A percentile compares a stretch with the other conserved stretches of the same genome.
phyloP scores from a whole-genome alignment of 345 rosid genomes.

The Erodium maritimum region DNA sequence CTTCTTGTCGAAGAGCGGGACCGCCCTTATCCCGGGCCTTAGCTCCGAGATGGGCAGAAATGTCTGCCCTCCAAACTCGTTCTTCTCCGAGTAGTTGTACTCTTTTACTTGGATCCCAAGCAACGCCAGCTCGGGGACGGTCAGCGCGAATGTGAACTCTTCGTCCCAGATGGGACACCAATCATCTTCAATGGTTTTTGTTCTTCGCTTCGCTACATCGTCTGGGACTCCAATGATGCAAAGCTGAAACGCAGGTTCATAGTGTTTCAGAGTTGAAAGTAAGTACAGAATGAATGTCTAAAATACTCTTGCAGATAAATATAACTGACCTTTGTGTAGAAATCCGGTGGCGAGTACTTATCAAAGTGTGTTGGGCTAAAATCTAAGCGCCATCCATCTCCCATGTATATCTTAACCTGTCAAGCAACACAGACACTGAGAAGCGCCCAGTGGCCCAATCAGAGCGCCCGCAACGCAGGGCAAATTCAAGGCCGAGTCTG shows the following conservation, averaged over 20 bases:
- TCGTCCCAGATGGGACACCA: conserved; percentile 86
- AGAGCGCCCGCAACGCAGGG: no score
- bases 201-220: conserved; percentile 57
- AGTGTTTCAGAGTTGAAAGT: no score
- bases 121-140: conserved; percentile 72
- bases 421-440: conserved; percentile 1
- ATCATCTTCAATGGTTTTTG: conserved; percentile 50
- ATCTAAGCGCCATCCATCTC: conserved; percentile 85
- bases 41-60: conserved; percentile 68
- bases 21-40: conserved; percentile 52
- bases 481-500: no score
- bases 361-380: conserved; percentile 81
- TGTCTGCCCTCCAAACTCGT: conserved; percentile 84
- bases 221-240: conserved; percentile 63
- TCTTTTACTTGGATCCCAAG: conserved; percentile 72
- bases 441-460: conserved; percentile 1
- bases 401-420: conserved; percentile 76
- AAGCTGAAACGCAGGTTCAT: conserved; percentile 25
- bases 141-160: conserved; percentile 62
- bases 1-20: conserved; percentile 50
- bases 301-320: no score
- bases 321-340: conserved; percentile 62
- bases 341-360: conserved; percentile 82
- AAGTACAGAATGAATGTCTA: no score
- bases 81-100: conserved; percentile 64